These are phyloP conservation scores for Limtongia smithiae DNA, from an alignment of 805 yeast genomes.

Conservation along the genomic window DNA sequence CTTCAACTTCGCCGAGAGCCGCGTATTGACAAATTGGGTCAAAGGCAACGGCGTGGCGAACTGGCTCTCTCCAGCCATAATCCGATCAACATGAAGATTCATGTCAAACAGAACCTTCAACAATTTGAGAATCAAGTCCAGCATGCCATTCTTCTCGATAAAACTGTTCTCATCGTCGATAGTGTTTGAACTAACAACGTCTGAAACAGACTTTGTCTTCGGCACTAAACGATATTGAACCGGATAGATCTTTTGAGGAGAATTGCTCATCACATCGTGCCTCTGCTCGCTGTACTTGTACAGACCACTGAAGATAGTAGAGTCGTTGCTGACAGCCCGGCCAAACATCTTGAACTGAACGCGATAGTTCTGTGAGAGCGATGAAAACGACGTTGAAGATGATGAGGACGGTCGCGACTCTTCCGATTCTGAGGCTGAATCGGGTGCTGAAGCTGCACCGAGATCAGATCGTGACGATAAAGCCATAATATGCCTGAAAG, in stretches of 20 bases:
- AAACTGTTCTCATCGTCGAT: no score
- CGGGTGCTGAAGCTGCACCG: no score
- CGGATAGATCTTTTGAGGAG: conserved; percentile 2
- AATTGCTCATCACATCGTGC: not conserved
- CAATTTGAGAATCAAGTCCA: conserved; percentile 28
- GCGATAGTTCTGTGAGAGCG: conserved; percentile 34
- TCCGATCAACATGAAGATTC: conserved; percentile 30
- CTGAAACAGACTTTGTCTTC: no score
- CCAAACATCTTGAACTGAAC: conserved; percentile 57
- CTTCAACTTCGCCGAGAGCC: conserved; percentile 78
- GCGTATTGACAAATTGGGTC: conserved; percentile 61
- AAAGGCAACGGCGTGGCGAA: conserved; percentile 20
- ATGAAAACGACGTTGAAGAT: conserved; percentile 15
- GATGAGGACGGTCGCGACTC: conserved; percentile 1
- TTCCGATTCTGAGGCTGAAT: no score
- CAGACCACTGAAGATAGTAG: conserved; percentile 72
- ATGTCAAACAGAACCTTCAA: conserved; percentile 32
- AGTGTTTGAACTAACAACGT: no score
- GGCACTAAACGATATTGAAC: conserved; percentile 16
- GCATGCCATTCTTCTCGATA: no score
- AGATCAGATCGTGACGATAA: no score
- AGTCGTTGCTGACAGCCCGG: conserved; percentile 53
- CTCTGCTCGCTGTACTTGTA: conserved; percentile 43
- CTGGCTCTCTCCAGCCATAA: conserved; percentile 16
- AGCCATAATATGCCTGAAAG: no score